Percentiles rank a stretch among this genome's conserved stretches.
These are phyloP conservation scores for Tricholoma hemisulphureum DNA, from an alignment of 768 basidiomycete species.

Conservation along the genomic window DNA sequence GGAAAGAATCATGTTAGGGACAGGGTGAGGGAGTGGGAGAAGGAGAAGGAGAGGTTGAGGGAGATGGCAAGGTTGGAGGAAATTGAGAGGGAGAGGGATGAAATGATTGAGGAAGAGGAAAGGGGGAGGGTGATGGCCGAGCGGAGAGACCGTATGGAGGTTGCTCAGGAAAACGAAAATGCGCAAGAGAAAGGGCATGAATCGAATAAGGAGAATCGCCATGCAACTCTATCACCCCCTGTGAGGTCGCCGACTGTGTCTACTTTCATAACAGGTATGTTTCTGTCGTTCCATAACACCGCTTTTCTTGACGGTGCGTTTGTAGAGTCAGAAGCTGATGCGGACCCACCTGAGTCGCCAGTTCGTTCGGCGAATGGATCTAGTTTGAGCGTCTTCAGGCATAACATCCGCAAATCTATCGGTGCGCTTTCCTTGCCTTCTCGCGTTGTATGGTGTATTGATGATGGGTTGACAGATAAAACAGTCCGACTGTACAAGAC, in stretches of 20 bases:
- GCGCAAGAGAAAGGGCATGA: slow-evolving; percentile 29
- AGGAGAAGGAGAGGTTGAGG: slow-evolving; percentile 64
- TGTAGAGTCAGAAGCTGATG: neutral
- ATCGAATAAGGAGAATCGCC: slow-evolving; percentile 18
- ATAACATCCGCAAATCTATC: slow-evolving; percentile 71
- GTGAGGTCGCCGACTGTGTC: slow-evolving; percentile 8
- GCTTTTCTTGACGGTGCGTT: neutral
- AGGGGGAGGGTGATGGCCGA: slow-evolving; percentile 29
- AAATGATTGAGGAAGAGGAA: slow-evolving; percentile 38
- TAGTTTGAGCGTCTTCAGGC: slow-evolving; percentile 50
- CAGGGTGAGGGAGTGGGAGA: slow-evolving; percentile 74
- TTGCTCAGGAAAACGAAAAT: slow-evolving; percentile 23
- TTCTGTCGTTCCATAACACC: neutral
- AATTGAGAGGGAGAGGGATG: slow-evolving; percentile 49
- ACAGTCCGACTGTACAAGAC: slow-evolving; percentile 68
- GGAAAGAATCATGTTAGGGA: slow-evolving; percentile 53
- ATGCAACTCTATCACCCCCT: slow-evolving; percentile 1
- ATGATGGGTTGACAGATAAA: slow-evolving; percentile 48
- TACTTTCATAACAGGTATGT: slow-evolving; percentile 14
- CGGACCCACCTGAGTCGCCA: slow-evolving; percentile 5
- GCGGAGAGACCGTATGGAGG: slow-evolving; percentile 13
- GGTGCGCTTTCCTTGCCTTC: slow-evolving; percentile 41
- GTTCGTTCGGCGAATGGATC: slow-evolving; percentile 25
- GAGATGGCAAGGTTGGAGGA: slow-evolving; percentile 68
- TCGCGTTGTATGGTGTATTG: neutral